phyloP scores from a whole-genome alignment of 148 eudicot genomes.

The Mesembryanthemum crystallinum region DNA sequence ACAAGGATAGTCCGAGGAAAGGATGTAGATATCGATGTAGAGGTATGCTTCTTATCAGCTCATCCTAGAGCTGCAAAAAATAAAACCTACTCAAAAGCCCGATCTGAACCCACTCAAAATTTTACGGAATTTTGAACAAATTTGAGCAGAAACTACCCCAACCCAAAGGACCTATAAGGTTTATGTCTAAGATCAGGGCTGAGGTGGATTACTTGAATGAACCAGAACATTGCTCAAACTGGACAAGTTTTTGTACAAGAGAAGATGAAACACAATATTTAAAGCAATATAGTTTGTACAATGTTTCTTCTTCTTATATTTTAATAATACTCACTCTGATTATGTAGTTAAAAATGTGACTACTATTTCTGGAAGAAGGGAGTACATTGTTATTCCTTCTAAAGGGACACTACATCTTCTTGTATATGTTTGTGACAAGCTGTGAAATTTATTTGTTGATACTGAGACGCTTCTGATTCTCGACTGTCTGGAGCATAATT shows the following conservation, averaged over 20 bases:
- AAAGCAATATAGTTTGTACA: neutral
- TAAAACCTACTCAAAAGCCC: neutral
- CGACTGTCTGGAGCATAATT: too few relatives aligned
- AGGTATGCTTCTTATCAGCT: conserved; percentile 39
- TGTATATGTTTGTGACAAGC: too few relatives aligned
- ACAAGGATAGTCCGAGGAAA: conserved; percentile 98
- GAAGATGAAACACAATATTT: too few relatives aligned
- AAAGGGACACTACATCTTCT: too few relatives aligned
- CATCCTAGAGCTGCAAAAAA: neutral
- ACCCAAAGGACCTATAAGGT: neutral
- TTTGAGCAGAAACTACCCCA: neutral
- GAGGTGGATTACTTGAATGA: neutral
- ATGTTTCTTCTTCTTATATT: too few relatives aligned
- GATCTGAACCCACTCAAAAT: neutral
- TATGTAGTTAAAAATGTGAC: too few relatives aligned
- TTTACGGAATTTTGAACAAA: neutral
- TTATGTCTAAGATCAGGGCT: neutral
- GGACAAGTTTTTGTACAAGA: neutral
- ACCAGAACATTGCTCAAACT: neutral
- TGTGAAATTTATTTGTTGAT: too few relatives aligned
- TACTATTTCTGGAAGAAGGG: too few relatives aligned
- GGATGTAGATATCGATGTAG: conserved; percentile 43
- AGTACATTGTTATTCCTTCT: too few relatives aligned
- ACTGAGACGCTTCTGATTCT: too few relatives aligned
- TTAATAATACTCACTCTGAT: too few relatives aligned